phyloP scores from a whole-genome alignment of 768 basidiomycete species.

The Agrocybe pediades region DNA sequence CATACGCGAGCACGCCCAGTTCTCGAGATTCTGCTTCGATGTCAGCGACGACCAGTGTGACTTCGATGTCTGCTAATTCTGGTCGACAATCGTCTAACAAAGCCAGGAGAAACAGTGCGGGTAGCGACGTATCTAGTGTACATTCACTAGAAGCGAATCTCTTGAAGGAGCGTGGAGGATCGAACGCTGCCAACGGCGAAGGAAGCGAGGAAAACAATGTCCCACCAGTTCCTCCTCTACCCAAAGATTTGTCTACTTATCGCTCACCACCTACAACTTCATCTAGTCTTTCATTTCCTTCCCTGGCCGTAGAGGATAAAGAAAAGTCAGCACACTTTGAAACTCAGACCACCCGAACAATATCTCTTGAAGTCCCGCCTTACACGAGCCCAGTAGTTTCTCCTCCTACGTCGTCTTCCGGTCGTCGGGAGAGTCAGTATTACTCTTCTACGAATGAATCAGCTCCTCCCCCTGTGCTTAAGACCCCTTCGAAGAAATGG shows the following conservation, averaged over 20 bases:
- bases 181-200: conserved; percentile 61
- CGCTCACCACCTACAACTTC: conserved; percentile 69
- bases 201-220: conserved; percentile 63
- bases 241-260: conserved; percentile 84
- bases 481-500: conserved; percentile 96
- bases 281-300: conserved; percentile 52
- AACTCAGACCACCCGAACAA: conserved; percentile 45
- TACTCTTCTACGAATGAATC: conserved; percentile 45
- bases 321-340: conserved; percentile 46
- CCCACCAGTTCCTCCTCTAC: conserved; percentile 92
- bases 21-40: conserved; percentile 87
- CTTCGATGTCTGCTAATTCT: conserved; percentile 73
- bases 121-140: conserved; percentile 81
- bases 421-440: conserved; percentile 41
- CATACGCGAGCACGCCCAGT: conserved; percentile 78
- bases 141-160: conserved; percentile 68
- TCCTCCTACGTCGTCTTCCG: conserved; percentile 29
- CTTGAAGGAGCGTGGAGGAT: conserved; percentile 70
- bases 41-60: conserved; percentile 75
- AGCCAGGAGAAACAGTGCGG: conserved; percentile 76
- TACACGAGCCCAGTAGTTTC: conserved; percentile 31
- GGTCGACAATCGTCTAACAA: conserved; percentile 73
- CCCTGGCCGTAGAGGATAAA: conserved; percentile 44
- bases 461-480: conserved; percentile 47
- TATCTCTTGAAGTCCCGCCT: conserved; percentile 54